phyloP scores from a whole-genome alignment of 2,329 filamentous ascomycete species.

The Neocucurbitaria cava region DNA sequence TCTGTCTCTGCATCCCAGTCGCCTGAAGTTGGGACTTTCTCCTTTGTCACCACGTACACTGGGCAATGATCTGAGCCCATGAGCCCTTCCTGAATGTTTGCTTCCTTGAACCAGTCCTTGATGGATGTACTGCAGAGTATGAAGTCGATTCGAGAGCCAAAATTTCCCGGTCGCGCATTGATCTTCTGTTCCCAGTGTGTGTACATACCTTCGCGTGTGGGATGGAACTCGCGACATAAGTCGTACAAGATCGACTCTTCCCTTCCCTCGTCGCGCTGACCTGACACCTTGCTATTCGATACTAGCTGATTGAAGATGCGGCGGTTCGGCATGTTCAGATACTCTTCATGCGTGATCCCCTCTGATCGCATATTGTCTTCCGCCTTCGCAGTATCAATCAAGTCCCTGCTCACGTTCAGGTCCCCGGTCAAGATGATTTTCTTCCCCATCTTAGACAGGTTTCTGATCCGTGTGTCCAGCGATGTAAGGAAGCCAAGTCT shows the following conservation, averaged over 20 bases:
- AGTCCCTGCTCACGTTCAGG: conserved; percentile 76
- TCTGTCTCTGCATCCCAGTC: conserved; percentile 6
- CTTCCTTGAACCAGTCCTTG: conserved; percentile 77
- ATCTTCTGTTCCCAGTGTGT: conserved; percentile 96
- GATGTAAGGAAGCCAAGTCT: conserved; percentile 79
- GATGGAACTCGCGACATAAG: conserved; percentile 81
- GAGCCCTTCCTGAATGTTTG: conserved; percentile 91
- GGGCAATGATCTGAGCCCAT: conserved; percentile 97
- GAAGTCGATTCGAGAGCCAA: conserved; percentile 92
- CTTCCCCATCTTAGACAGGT: conserved; percentile 81
- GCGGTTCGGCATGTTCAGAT: conserved; percentile 73
- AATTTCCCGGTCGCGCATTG: conserved; percentile 95
- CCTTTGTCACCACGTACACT: conserved; percentile 78
- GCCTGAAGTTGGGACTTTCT: conserved; percentile 59
- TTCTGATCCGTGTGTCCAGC: conserved; percentile 83
- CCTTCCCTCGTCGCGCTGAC: conserved; percentile 71
- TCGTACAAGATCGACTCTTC: conserved; percentile 81
- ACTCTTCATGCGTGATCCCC: conserved; percentile 72
- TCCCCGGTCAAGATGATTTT: conserved; percentile 86
- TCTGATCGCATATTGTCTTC: conserved; percentile 75
- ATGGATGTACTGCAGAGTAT: conserved; percentile 82
- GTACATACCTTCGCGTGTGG: conserved; percentile 85
- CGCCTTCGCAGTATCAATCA: conserved; percentile 78
- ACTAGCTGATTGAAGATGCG: conserved; percentile 88
- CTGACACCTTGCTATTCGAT: conserved; percentile 72